phyloP scores from a whole-genome alignment of 768 basidiomycete species.

The Termitomyces eurrhizus region DNA sequence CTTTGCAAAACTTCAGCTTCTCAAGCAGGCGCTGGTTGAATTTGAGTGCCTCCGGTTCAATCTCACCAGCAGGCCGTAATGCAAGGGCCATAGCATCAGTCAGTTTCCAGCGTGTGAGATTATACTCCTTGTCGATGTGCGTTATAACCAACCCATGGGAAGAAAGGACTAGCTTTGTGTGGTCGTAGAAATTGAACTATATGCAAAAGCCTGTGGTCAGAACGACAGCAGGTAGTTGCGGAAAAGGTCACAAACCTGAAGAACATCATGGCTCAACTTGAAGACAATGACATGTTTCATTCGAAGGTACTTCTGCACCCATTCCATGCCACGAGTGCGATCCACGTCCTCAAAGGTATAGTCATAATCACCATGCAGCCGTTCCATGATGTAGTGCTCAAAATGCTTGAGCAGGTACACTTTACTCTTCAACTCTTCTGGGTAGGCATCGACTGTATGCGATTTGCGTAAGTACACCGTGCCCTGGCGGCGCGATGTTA shows the following conservation, averaged over 20 bases:
- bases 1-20: constrained; percentile 84
- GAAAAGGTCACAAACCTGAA: constrained; percentile 67
- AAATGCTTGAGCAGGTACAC: constrained; percentile 93
- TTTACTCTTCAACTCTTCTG: constrained; percentile 84
- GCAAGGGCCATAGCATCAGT: constrained; percentile 64
- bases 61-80: constrained; percentile 27
- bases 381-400: constrained; percentile 91
- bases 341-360: constrained; percentile 73
- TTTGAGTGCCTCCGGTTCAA: constrained; percentile 55
- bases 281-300: constrained; percentile 98
- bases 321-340: constrained; percentile 84
- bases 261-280: constrained; percentile 89
- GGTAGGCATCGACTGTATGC: constrained; percentile 64
- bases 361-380: constrained; percentile 78
- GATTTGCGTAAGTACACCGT: constrained; percentile 70
- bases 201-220: not conserved
- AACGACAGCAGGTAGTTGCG: not conserved
- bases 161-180: constrained; percentile 90
- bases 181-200: constrained; percentile 99
- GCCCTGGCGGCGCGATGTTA: constrained; percentile 65
- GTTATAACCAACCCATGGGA: constrained; percentile 75
- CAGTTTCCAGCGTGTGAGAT: constrained; percentile 68
- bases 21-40: constrained; percentile 63
- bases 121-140: constrained; percentile 88
- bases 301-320: constrained; percentile 91